Base-by-base conservation (phyloP, 768 basidiomycete genomes). In the Scleroderma citrinum region DNA sequence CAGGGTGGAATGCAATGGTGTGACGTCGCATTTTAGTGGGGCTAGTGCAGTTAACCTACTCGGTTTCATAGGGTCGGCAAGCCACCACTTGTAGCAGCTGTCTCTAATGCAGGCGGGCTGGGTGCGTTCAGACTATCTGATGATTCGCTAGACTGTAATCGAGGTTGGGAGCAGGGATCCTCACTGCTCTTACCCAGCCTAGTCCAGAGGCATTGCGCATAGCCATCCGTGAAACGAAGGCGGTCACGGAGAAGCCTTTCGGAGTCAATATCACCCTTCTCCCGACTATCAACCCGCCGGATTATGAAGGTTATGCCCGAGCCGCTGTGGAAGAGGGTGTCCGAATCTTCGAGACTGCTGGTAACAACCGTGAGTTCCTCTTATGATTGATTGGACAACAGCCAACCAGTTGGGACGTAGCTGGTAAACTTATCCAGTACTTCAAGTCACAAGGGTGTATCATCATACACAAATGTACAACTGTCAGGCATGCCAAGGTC, bases 1-100 rank as follows among this genome's bases (percentile, higher is more conserved):
- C 91, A 92, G 63, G 90, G 89, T 20, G 90, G 88, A 41, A 92
- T 92, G 89, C 90, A 92, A 80, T 93, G 86, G 86, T 88, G 69
- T 40, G 52, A 5, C 19, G 12, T 42, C 10, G 2, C 43, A 41
- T 46, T 5, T 41, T 17, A 40, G 16, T 6, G 8, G 5, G 21
- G 7, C 26, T 34, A 46, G 34, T 17, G 14, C 16, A 14, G 11
- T 14, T 36, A 40, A 30, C 42, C 48, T 26, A 16, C 29, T n/a
- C 32, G 30, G 20, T 24, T 7, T 23, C 7, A 10, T 55, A 87
- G 88, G 90, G 89, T 94, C 39, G 91, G 91, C 20, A 65, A 82
- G 13, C 90, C 92, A 1, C 63, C 66, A 50, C 77, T 93, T 16
- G 86, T 73, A 39, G 81, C 86, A 7, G 90, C 88, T 0, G 81